A percentile compares a stretch with the other conserved stretches of the same genome.
Conservation (phyloP, 345 rosid genomes). For the Punica granatum region DNA sequence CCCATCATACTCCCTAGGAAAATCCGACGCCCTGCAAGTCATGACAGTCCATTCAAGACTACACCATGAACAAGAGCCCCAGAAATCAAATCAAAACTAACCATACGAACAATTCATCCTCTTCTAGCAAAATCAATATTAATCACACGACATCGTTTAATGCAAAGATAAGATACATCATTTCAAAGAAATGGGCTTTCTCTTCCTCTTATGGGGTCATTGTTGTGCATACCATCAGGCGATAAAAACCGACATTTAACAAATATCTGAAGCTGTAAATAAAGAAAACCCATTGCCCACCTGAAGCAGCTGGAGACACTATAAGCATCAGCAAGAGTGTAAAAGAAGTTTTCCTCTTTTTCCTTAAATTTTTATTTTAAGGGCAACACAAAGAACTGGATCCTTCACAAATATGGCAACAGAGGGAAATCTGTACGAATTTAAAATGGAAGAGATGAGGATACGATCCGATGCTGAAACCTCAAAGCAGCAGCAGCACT, state of each 20-base stretch:
- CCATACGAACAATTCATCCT: background rate
- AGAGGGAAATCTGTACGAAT: background rate
- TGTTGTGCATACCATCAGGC: background rate
- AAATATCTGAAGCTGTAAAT: background rate
- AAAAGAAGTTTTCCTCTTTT: too few species aligned
- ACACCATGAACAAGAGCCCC: background rate
- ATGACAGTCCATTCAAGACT: background rate
- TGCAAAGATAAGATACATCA: background rate
- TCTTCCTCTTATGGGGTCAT: background rate
- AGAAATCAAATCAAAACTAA: background rate
- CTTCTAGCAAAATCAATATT: background rate
- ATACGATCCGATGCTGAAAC: background rate
- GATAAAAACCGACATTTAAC: background rate
- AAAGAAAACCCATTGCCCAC: background rate
- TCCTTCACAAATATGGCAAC: background rate
- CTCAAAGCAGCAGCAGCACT: too few species aligned
- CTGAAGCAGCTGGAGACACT: background rate
- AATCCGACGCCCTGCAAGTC: constrained; percentile 50
- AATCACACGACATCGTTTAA: background rate
- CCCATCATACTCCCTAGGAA: constrained; percentile 53
- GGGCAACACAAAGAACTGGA: background rate
- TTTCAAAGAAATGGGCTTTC: background rate
- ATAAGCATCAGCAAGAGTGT: too few species aligned
- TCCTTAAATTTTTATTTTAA: too few species aligned
- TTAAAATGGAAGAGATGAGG: background rate